Percentiles rank a stretch among this genome's conserved stretches.
Evolutionary conservation across 192 early-diverging fungal genomes (phyloP).

Genomic region (Coemansia sp.): DNA sequence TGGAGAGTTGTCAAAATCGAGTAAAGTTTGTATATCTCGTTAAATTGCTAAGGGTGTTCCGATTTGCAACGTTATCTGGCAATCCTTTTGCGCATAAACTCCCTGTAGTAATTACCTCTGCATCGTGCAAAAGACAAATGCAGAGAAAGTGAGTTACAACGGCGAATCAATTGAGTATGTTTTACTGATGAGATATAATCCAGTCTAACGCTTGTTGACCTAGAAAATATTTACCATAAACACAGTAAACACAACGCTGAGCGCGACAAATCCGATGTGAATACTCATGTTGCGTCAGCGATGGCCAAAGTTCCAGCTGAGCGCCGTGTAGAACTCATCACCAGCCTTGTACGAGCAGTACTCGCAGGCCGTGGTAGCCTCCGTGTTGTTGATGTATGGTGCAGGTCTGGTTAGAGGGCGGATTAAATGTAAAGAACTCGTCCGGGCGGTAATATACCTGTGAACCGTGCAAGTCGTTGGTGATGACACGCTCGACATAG

Average conservation of each 20-base stretch:
- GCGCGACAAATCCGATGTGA: constrained; percentile 54
- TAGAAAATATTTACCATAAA: constrained; percentile 37
- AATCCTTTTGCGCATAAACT: no score
- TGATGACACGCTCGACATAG: constrained; percentile 61
- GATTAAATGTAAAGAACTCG: constrained; percentile 50
- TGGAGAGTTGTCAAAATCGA: no score
- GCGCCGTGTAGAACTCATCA: constrained; percentile 24
- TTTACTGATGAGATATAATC: no score
- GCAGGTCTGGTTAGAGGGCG: constrained; percentile 54
- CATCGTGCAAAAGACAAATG: no score
- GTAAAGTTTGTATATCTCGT: no score
- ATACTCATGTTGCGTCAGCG: constrained; percentile 55
- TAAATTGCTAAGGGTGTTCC: no score
- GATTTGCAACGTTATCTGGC: no score
- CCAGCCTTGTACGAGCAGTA: constrained; percentile 54
- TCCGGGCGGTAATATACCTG: constrained; percentile 42
- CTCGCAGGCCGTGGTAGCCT: constrained; percentile 30
- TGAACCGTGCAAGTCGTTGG: constrained; percentile 57
- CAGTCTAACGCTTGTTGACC: constrained; percentile 39
- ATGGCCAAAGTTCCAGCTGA: constrained; percentile 43
- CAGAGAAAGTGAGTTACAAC: no score
- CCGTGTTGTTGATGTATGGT: constrained; percentile 25
- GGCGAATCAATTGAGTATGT: no score
- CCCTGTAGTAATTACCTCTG: no score
- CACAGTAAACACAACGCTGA: constrained; percentile 51